These are phyloP conservation scores for Scheffersomyces stambukii DNA, from an alignment of 1,139 yeast species.

Conservation along the genomic window DNA sequence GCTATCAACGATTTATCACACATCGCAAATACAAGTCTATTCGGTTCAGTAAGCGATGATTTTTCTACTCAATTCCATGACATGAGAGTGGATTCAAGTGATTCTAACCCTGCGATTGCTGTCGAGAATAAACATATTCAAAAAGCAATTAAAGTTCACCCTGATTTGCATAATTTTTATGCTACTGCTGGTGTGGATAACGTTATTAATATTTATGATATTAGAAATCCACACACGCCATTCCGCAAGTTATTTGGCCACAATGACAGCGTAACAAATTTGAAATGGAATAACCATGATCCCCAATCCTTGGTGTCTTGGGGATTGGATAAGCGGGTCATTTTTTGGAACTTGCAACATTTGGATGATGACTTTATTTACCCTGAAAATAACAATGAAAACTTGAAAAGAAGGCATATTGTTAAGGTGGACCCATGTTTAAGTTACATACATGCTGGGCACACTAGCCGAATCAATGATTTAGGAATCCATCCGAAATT, in stretches of 20 bases:
- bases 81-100: slow-evolving; percentile 35
- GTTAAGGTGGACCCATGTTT: slow-evolving; percentile 55
- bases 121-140: slow-evolving; percentile 43
- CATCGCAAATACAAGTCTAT: slow-evolving; percentile 44
- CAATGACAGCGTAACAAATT: slow-evolving; percentile 35
- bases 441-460: slow-evolving; percentile 56
- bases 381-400: slow-evolving; percentile 16
- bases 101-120: slow-evolving; percentile 38
- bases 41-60: slow-evolving; percentile 77
- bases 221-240: slow-evolving; percentile 45
- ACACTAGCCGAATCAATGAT: slow-evolving; percentile 49
- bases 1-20: slow-evolving; percentile 57
- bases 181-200: slow-evolving; percentile 56
- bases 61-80: slow-evolving; percentile 65
- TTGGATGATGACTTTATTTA: slow-evolving; percentile 43
- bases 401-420: slow-evolving; percentile 18
- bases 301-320: slow-evolving; percentile 40
- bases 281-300: slow-evolving; percentile 37
- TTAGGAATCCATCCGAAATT: slow-evolving; percentile 48
- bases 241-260: slow-evolving; percentile 50
- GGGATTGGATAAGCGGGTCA: slow-evolving; percentile 47
- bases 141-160: slow-evolving; percentile 48
- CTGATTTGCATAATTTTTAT: slow-evolving; percentile 37
- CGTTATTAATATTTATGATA: slow-evolving; percentile 45
- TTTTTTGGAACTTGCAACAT: slow-evolving; percentile 47